Conservation (phyloP, 148 eudicot species). For the Camellia granthamiana region DNA sequence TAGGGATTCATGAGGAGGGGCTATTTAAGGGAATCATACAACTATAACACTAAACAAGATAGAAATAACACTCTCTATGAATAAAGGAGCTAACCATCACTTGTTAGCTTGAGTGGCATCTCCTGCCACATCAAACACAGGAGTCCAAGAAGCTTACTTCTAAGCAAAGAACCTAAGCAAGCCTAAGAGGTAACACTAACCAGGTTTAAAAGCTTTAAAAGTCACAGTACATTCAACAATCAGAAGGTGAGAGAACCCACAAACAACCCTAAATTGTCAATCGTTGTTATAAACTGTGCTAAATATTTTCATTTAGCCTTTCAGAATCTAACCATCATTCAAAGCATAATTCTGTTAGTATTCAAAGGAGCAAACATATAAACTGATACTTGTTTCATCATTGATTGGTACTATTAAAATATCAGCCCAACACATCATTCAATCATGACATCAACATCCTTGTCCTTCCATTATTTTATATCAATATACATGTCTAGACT, state of each 20-base stretch:
- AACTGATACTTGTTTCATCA: not conserved
- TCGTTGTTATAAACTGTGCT: not conserved
- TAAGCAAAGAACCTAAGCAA: not conserved
- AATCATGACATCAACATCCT: not conserved
- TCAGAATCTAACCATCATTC: not conserved
- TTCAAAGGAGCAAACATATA: not conserved
- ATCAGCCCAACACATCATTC: not conserved
- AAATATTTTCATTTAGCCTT: not conserved
- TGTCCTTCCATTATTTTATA: not conserved
- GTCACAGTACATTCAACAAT: not conserved
- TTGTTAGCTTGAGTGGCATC: no score
- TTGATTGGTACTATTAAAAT: not conserved
- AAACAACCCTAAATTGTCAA: not conserved
- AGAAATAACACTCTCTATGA: not conserved
- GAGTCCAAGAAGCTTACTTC: no score
- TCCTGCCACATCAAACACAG: no score
- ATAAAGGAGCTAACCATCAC: no score
- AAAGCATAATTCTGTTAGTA: not conserved
- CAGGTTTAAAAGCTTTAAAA: not conserved
- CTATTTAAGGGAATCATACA: no score
- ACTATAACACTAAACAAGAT: not conserved
- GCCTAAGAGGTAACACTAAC: not conserved
- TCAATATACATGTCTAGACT: not conserved
- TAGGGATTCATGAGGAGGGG: not conserved
- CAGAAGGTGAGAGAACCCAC: not conserved